phyloP scores from a whole-genome alignment of 371 early-diverging fungal species.

The Dinochytrium kinnereticum region DNA sequence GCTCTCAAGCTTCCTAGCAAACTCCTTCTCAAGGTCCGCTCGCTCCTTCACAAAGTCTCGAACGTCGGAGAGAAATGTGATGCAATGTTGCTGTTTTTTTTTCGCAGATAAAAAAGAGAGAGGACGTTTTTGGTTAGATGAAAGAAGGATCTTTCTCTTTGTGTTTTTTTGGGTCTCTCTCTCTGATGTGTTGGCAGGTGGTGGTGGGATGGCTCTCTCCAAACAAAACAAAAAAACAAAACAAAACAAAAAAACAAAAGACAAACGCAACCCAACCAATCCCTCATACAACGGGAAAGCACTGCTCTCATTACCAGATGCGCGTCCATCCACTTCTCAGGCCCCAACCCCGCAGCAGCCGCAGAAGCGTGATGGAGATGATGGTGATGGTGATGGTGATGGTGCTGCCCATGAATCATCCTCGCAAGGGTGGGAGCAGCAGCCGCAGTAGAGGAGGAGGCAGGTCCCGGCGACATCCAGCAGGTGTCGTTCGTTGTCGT shows the following conservation, averaged over 20 bases:
- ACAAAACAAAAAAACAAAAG: too few species aligned
- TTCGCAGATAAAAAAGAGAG: neutral
- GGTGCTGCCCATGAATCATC: neutral
- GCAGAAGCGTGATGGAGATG: neutral
- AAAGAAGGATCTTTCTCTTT: neutral
- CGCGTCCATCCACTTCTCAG: constrained; percentile 14
- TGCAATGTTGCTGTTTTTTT: constrained; percentile 11
- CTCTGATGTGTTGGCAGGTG: too few species aligned
- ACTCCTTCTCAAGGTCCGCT: constrained; percentile 75
- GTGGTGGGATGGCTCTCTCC: too few species aligned
- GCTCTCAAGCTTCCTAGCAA: constrained; percentile 72
- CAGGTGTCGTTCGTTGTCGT: too few species aligned
- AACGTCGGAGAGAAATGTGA: constrained; percentile 65
- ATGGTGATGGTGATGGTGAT: neutral
- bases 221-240: too few species aligned
- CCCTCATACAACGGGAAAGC: too few species aligned
- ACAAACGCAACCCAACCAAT: too few species aligned
- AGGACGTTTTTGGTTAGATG: neutral
- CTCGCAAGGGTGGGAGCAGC: too few species aligned
- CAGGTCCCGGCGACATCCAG: too few species aligned
- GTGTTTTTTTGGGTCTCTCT: too few species aligned
- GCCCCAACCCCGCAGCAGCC: neutral
- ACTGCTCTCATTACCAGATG: constrained; percentile 1
- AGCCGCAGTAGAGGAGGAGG: too few species aligned
- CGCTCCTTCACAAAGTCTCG: constrained; percentile 78